phyloP scores from a whole-genome alignment of 441 rosid species.

The Melianthus villosus region DNA sequence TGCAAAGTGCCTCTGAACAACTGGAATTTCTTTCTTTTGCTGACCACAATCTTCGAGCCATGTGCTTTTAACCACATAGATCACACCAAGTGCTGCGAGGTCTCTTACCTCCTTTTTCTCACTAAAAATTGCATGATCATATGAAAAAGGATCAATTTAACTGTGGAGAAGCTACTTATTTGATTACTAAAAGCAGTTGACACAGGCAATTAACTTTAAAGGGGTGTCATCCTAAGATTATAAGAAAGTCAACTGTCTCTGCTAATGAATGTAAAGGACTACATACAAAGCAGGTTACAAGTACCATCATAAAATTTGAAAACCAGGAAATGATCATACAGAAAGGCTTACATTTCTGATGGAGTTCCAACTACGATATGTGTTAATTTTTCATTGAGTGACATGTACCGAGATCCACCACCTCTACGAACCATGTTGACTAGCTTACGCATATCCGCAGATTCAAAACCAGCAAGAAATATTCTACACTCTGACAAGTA shows the following conservation, averaged over 20 bases:
- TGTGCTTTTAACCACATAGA: slow-evolving; percentile 56
- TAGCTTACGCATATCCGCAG: slow-evolving; percentile 67
- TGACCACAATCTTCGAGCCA: slow-evolving; percentile 94
- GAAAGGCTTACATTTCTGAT: slow-evolving; percentile 63
- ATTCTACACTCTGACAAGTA: slow-evolving; percentile 85
- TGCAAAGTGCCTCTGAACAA: slow-evolving; percentile 50
- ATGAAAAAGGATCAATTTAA: slow-evolving; percentile 6
- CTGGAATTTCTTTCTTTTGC: slow-evolving; percentile 61
- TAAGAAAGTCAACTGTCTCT: too few species aligned
- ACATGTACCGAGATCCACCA: slow-evolving; percentile 75
- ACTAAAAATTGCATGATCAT: slow-evolving; percentile 24
- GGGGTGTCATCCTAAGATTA: too few species aligned
- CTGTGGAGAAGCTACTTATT: slow-evolving; percentile 4
- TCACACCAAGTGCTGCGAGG: slow-evolving; percentile 74
- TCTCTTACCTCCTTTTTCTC: slow-evolving; percentile 73
- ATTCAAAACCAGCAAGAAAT: slow-evolving; percentile 69
- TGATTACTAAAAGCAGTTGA: slow-evolving; percentile 4
- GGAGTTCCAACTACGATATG: slow-evolving; percentile 81
- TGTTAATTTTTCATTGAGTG: slow-evolving; percentile 55
- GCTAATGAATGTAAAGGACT: too few species aligned
- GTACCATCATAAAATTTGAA: not conserved
- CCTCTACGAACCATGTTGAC: slow-evolving; percentile 69
- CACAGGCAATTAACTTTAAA: slow-evolving; percentile 7
- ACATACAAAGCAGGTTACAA: too few species aligned
- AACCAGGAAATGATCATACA: slow-evolving; percentile 3